Conservation (phyloP, 306 rosid species). For the Cucurbita moschata region DNA sequence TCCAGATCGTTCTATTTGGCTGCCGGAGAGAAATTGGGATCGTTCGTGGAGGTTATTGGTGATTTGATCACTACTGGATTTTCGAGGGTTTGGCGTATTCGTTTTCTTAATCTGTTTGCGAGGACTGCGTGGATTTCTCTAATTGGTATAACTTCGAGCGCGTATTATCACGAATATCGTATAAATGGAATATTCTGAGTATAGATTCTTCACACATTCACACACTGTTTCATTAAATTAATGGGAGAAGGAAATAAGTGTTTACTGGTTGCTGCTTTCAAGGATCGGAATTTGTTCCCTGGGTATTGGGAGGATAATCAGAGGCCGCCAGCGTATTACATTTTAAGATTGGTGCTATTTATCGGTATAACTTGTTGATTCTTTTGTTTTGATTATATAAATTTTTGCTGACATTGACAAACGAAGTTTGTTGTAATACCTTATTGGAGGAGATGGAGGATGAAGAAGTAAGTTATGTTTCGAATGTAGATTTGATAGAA, state of each 20-base stretch:
- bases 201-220: not conserved
- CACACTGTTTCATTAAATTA: slow-evolving; percentile 10
- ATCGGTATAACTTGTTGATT: not conserved
- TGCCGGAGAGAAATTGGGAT: not conserved
- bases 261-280: slow-evolving; percentile 29
- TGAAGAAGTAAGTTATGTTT: not conserved
- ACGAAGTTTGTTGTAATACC: slow-evolving; percentile 6
- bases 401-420: slow-evolving; percentile 25
- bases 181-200: slow-evolving; percentile 4
- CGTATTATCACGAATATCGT: not conserved
- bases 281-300: slow-evolving; percentile 22
- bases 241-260: slow-evolving; percentile 15
- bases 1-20: slow-evolving; percentile 4
- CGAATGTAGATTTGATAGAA: not conserved
- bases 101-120: not conserved
- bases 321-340: not conserved
- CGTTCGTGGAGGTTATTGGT: not conserved
- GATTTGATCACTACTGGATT: not conserved
- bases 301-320: slow-evolving; percentile 13
- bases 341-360: not conserved
- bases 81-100: not conserved
- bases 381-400: not conserved
- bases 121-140: not conserved
- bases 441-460: not conserved
- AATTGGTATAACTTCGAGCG: not conserved